Evolutionary conservation across 106 monocot genomes (phyloP).

Genomic region (Ottelia alismoides): DNA sequence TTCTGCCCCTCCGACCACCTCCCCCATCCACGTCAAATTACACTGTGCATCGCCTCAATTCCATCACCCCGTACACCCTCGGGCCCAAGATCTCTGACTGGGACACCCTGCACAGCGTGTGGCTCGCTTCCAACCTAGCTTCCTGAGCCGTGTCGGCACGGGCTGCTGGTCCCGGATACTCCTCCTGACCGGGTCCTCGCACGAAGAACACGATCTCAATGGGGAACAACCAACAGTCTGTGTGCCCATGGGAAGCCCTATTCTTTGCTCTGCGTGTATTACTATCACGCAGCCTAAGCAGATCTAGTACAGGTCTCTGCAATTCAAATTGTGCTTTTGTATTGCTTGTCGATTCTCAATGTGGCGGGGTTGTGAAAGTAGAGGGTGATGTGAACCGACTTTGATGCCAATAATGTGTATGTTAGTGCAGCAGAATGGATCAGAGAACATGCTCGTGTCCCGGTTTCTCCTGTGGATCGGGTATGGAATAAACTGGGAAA

Average conservation of each 20-base stretch:
- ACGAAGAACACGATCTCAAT: too few species aligned
- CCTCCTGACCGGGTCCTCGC: too few species aligned
- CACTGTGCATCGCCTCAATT: too few species aligned
- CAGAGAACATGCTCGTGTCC: slow-evolving; percentile 15
- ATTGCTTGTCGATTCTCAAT: slow-evolving; percentile 24
- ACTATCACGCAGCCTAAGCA: slow-evolving; percentile 20
- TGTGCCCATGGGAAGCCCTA: slow-evolving; percentile 22
- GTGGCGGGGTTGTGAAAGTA: slow-evolving; percentile 27
- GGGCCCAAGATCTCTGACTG: too few species aligned
- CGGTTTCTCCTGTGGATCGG: slow-evolving; percentile 20
- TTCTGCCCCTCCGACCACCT: too few species aligned
- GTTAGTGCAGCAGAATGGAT: slow-evolving; percentile 22
- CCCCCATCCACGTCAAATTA: too few species aligned
- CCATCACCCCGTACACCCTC: too few species aligned
- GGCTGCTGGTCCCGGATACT: too few species aligned
- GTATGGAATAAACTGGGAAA: slow-evolving; percentile 39
- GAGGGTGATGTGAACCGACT: slow-evolving; percentile 16
- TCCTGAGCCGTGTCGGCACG: too few species aligned
- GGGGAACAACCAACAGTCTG: too few species aligned
- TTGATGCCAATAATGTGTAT: slow-evolving; percentile 12
- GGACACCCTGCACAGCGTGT: too few species aligned
- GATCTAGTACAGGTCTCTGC: slow-evolving; percentile 1
- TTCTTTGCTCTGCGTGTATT: slow-evolving; percentile 24
- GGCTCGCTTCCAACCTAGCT: too few species aligned
- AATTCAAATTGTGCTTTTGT: slow-evolving; percentile 3